Percentiles rank a stretch among this genome's conserved stretches.
These are phyloP conservation scores for Artemisia annua DNA, from an alignment of 129 eudicot genomes.

Conservation along the genomic window DNA sequence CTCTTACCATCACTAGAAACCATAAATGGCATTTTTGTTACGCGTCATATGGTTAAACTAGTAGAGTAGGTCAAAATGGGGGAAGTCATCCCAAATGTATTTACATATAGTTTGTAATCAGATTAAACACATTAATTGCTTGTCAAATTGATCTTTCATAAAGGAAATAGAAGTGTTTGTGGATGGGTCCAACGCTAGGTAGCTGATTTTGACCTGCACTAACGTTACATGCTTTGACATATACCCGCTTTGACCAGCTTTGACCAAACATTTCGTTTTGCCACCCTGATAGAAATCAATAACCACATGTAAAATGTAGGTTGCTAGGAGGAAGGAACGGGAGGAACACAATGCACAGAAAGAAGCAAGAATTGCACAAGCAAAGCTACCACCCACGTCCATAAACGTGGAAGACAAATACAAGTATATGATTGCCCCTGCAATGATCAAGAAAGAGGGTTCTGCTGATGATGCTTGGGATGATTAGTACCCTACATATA, in stretches of 20 bases:
- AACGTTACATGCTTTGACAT: too few relatives aligned
- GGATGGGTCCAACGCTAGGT: too few relatives aligned
- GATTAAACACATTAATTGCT: not conserved
- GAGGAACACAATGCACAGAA: conserved; percentile 72
- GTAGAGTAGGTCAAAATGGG: not conserved
- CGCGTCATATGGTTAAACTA: not conserved
- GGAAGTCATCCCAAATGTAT: not conserved
- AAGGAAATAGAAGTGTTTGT: too few relatives aligned
- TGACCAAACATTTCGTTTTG: not conserved
- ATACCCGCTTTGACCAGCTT: not conserved
- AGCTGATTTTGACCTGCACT: not conserved
- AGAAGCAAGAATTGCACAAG: conserved; percentile 54
- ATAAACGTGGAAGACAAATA: conserved; percentile 82
- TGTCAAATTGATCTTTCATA: too few relatives aligned
- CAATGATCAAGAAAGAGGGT: conserved; percentile 60
- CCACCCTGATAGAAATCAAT: not conserved
- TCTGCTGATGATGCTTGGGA: conserved; percentile 95
- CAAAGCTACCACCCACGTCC: conserved; percentile 49
- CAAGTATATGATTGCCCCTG: conserved; percentile 74
- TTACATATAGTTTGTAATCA: not conserved
- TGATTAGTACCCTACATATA: conserved; percentile 33
- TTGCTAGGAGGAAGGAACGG: conserved; percentile 77
- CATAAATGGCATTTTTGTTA: not conserved
- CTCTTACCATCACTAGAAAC: not conserved
- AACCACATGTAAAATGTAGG: conserved; percentile 27